A percentile compares a stretch with the other conserved stretches of the same genome.
These are phyloP conservation scores for Cinchona pubescens DNA, from an alignment of 257 asterid species.

Conservation along the genomic window DNA sequence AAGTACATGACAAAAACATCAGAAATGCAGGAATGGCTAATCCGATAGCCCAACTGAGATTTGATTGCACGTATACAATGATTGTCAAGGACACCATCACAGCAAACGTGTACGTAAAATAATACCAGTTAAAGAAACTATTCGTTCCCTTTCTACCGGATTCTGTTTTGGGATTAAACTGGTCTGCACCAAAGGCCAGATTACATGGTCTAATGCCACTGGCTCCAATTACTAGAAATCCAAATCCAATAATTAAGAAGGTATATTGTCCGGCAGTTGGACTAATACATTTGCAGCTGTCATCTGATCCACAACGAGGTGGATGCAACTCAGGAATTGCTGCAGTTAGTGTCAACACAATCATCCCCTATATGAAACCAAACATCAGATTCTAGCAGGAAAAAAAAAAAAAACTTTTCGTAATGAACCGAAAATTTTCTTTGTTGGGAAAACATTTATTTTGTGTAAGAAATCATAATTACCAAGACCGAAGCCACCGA, in stretches of 20 bases:
- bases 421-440: too few relatives aligned
- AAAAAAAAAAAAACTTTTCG: too few relatives aligned
- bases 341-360: slow-evolving; percentile 53
- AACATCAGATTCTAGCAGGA: too few relatives aligned
- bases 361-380: slow-evolving; percentile 44
- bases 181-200: slow-evolving; percentile 84
- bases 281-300: slow-evolving; percentile 34
- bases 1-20: slow-evolving; percentile 53
- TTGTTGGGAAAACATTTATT: too few relatives aligned
- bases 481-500: too few relatives aligned
- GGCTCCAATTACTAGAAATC: slow-evolving; percentile 57
- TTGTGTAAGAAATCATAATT: too few relatives aligned
- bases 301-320: slow-evolving; percentile 46
- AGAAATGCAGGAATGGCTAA: slow-evolving; percentile 53
- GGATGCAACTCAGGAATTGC: slow-evolving; percentile 58
- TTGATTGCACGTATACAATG: slow-evolving; percentile 69
- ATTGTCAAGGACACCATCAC: slow-evolving; percentile 58
- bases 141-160: slow-evolving; percentile 58
- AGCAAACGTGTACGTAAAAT: slow-evolving; percentile 76
- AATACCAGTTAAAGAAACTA: slow-evolving; percentile 83
- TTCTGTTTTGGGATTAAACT: slow-evolving; percentile 66
- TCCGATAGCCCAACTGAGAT: slow-evolving; percentile 68
- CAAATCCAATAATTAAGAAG: slow-evolving; percentile 51
- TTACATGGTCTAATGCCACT: slow-evolving; percentile 73
- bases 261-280: slow-evolving; percentile 54